Conservation (phyloP, 73 alveolate species). For the Paramecium pentaurelia region DNA sequence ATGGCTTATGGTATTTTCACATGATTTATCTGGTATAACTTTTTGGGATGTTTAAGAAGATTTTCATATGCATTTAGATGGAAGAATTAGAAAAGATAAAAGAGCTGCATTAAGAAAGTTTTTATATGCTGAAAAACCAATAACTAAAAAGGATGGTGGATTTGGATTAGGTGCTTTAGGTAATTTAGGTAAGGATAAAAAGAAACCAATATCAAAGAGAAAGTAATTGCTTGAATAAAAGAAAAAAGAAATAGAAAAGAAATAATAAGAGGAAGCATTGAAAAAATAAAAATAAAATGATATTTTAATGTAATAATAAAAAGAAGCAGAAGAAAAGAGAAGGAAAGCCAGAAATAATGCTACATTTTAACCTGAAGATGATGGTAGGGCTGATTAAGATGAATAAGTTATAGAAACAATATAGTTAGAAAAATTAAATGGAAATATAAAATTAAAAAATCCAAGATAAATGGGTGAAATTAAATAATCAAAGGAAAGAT, state of each 20-base stretch:
- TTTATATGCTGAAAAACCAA: conserved; percentile 12
- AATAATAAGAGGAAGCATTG: neutral
- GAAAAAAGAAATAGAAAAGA: neutral
- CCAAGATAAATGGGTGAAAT: neutral
- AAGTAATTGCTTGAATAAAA: neutral
- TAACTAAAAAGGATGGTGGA: neutral
- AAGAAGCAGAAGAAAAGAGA: conserved; percentile 17
- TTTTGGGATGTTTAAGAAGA: conserved; percentile 64
- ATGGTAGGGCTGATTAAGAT: neutral
- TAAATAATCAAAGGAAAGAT: neutral
- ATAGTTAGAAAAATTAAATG: neutral
- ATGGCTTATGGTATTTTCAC: conserved; percentile 63
- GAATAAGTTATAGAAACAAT: neutral
- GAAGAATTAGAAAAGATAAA: conserved; percentile 43
- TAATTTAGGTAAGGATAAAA: neutral
- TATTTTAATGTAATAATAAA: neutral
- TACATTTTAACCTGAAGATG: neutral
- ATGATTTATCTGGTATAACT: conserved; percentile 41
- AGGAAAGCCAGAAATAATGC: neutral
- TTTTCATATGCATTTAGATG: neutral
- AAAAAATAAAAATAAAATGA: neutral
- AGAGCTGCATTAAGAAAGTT: neutral
- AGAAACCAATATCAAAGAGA: neutral
- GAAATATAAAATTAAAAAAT: neutral
- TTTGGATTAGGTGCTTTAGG: neutral